Percentiles rank a stretch among this genome's conserved stretches.
These are phyloP conservation scores for Sideroxylon spinosum DNA, from an alignment of 179 eudicot genomes.

Conservation along the genomic window DNA sequence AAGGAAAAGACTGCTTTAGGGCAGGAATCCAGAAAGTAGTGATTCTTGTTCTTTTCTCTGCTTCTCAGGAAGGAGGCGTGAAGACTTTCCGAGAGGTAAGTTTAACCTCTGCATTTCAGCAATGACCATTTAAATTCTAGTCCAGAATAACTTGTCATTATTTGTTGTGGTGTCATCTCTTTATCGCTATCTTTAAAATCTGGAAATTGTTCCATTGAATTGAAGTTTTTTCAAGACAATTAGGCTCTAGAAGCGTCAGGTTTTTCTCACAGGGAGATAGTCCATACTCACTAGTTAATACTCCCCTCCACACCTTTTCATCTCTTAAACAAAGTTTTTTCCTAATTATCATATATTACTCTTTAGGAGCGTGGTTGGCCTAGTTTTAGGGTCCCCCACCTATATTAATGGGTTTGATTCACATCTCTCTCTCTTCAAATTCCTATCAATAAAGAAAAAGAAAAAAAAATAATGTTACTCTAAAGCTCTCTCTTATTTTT, in stretches of 20 bases:
- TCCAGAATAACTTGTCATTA: neutral
- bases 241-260: neutral
- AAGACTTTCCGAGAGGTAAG: conserved; percentile 14
- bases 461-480: no score
- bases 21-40: conserved; percentile 7
- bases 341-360: neutral
- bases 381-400: no score
- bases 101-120: neutral
- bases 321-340: neutral
- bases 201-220: neutral
- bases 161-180: neutral
- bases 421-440: no score
- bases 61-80: neutral
- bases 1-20: neutral
- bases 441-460: no score
- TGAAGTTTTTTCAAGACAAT: neutral
- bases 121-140: neutral
- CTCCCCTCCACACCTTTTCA: neutral
- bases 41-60: neutral
- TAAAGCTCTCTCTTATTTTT: neutral
- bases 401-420: no score
- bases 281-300: neutral
- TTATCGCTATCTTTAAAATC: neutral
- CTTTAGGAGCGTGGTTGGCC: neutral
- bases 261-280: neutral